Evolutionary conservation across 2,329 filamentous ascomycete genomes (phyloP).

Genomic region (Annulohypoxylon truncatum): DNA sequence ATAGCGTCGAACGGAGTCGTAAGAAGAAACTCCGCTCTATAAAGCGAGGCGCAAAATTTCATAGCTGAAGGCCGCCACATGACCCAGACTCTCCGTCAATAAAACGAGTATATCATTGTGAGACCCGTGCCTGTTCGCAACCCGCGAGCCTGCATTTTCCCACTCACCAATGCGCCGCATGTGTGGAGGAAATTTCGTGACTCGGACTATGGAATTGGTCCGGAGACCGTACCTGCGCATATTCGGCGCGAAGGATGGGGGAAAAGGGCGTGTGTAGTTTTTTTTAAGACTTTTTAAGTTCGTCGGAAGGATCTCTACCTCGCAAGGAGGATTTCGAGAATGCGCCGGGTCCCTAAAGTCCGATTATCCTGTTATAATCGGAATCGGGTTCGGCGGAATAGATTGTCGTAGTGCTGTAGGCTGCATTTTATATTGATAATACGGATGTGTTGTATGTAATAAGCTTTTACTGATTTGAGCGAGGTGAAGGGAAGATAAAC

Average conservation of each 20-base stretch:
- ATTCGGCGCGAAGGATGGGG: conserved; percentile 1
- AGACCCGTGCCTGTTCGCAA: neutral
- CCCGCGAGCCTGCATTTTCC: neutral
- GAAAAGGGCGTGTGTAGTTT: neutral
- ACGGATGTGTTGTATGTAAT: no score
- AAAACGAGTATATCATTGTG: neutral
- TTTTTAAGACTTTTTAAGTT: neutral
- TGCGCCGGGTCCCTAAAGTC: neutral
- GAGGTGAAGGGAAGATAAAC: neutral
- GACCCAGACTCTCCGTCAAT: neutral
- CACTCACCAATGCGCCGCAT: conserved; percentile 1
- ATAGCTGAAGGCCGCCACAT: neutral
- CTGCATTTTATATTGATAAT: neutral
- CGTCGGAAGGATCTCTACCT: conserved; percentile 6
- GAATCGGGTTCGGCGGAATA: conserved; percentile 1
- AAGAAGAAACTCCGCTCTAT: conserved; percentile 5
- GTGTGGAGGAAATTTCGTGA: neutral
- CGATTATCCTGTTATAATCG: neutral
- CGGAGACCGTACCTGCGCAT: neutral
- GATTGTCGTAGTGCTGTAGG: neutral
- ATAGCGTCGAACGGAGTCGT: neutral
- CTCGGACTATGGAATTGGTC: conserved; percentile 1
- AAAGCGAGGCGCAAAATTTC: neutral
- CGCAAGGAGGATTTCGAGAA: neutral
- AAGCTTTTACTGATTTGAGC: neutral